Base-by-base conservation (phyloP, 768 basidiomycete species). In the Cystobasidium tubakii region DNA sequence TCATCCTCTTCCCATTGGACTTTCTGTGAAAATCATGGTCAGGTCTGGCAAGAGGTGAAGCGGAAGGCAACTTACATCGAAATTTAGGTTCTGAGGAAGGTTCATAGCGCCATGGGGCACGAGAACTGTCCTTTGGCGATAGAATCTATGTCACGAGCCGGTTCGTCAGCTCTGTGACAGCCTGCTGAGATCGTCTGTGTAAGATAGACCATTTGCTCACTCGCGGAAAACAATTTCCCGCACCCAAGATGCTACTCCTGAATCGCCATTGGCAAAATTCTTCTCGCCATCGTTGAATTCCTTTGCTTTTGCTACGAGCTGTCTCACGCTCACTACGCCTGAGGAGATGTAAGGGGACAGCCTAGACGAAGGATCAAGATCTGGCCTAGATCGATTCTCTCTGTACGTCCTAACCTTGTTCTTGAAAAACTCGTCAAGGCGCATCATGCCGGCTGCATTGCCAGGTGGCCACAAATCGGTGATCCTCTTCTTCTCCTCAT, bases 1-100 rank as follows among this genome's bases (percentile, higher is more conserved):
- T 69, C 66, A 53, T 69, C 66, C 7, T 69, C 44, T 31, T 69
- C 46, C 66, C 66, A 69, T 29, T 69, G 42, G 2, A 69, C 66
- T 21, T 63, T 63, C 53, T 55, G 53, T n/a, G 10, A n/a, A 29
- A 10, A n/a, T n/a, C n/a, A n/a, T n/a, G n/a, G n/a, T n/a, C n/a
- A n/a, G n/a, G n/a, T n/a, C n/a, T n/a, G n/a, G n/a, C n/a, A n/a
- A n/a, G n/a, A n/a, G n/a, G n/a, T n/a, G n/a, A n/a, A n/a, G n/a
- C n/a, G n/a, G n/a, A n/a, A n/a, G n/a, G n/a, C n/a, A n/a, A n/a
- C 53, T 55, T 29, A 39, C 36, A 29, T 53, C 46, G 33, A 53
- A 69, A 23, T 69, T 69, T 4, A 69, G 23, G 44, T 69, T 69
- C n/a, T 69, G 42, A 27, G 42, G 66, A 43, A 69, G 27, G 50